These are phyloP conservation scores for Rhizopogon rudus DNA, from an alignment of 768 basidiomycete species.

Conservation along the genomic window DNA sequence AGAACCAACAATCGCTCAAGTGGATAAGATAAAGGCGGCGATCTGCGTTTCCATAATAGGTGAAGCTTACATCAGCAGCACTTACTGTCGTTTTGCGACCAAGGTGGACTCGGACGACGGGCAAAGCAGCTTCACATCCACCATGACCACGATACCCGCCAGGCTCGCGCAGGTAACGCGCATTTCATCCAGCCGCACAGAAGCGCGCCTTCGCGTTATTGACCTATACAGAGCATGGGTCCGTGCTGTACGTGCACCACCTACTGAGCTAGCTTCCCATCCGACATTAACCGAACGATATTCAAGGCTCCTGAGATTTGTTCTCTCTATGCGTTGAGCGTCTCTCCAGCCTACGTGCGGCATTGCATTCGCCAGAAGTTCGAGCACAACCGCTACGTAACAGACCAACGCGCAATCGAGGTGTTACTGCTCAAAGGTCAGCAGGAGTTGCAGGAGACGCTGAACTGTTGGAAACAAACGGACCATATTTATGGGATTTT, in stretches of 20 bases:
- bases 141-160: slow-evolving; percentile 83
- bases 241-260: slow-evolving; percentile 61
- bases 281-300: slow-evolving; percentile 1
- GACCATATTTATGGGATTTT: slow-evolving; percentile 76
- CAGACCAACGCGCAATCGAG: slow-evolving; percentile 80
- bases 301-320: slow-evolving; percentile 88
- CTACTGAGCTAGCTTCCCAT: slow-evolving; percentile 1
- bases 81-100: not conserved
- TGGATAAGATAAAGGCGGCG: slow-evolving; percentile 13
- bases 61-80: slow-evolving; percentile 15
- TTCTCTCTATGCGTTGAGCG: slow-evolving; percentile 73
- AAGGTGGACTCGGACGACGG: no score
- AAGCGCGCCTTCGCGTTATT: slow-evolving; percentile 64
- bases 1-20: not conserved
- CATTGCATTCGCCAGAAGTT: slow-evolving; percentile 82
- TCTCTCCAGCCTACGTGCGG: slow-evolving; percentile 73
- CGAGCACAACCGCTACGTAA: slow-evolving; percentile 79
- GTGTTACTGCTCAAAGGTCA: slow-evolving; percentile 78
- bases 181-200: slow-evolving; percentile 48
- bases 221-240: slow-evolving; percentile 93
- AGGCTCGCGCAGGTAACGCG: slow-evolving; percentile 73
- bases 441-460: slow-evolving; percentile 89
- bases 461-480: slow-evolving; percentile 91
- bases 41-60: not conserved
- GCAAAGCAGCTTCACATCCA: not conserved